A percentile compares a stretch with the other conserved stretches of the same genome.
Evolutionary conservation across 768 basidiomycete species (phyloP).

Genomic region (Mycena sanguinolenta): DNA sequence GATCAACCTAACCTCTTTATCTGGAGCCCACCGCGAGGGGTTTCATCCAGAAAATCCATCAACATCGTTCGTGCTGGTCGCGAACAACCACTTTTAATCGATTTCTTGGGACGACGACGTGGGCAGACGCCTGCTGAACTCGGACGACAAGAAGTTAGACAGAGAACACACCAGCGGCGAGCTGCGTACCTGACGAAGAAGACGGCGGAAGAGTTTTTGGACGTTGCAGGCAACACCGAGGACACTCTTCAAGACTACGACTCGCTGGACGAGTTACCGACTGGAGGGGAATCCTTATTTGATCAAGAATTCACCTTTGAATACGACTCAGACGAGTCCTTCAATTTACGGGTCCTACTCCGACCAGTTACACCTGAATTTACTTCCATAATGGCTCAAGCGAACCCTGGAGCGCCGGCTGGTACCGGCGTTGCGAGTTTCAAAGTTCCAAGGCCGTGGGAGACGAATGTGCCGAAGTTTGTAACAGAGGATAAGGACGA

Average conservation of each 20-base stretch:
- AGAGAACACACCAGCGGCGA: background rate
- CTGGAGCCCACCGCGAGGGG: slow-evolving; percentile 35
- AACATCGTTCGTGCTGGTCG: background rate
- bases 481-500: slow-evolving; percentile 15
- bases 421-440: slow-evolving; percentile 23
- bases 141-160: slow-evolving; percentile 3
- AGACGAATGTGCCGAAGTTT: slow-evolving; percentile 19
- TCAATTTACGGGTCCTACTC: background rate
- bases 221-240: slow-evolving; percentile 14
- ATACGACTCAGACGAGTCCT: slow-evolving; percentile 14
- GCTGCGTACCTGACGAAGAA: slow-evolving; percentile 5
- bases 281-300: background rate
- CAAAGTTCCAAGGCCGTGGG: slow-evolving; percentile 27
- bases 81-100: background rate
- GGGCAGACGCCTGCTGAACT: too few relatives aligned
- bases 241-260: too few relatives aligned
- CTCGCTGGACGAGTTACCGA: background rate
- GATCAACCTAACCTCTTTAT: too few relatives aligned
- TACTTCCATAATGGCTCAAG: background rate
- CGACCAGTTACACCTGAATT: slow-evolving; percentile 9
- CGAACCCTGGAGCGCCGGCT: background rate
- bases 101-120: too few relatives aligned
- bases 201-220: background rate
- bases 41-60: slow-evolving; percentile 26
- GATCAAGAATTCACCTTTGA: background rate